Evolutionary conservation across 2,329 filamentous ascomycete species (phyloP).

Genomic region (Ophiosphaerella narmari): DNA sequence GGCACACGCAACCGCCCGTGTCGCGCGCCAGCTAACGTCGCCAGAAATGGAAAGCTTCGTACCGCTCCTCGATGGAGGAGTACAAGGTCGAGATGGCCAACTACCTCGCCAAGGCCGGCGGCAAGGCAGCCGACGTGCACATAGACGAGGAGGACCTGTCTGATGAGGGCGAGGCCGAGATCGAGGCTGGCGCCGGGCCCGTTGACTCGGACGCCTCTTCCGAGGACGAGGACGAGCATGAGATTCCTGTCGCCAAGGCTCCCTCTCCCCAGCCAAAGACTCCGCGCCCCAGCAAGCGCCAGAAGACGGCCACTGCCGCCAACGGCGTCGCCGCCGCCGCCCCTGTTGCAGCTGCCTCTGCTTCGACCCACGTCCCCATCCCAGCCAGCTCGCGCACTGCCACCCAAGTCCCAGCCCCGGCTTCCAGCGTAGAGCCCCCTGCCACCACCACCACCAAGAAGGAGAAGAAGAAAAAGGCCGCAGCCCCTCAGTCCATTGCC

Average conservation of each 20-base stretch:
- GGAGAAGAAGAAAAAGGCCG: conserved; percentile 40
- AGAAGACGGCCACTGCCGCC: conserved; percentile 35
- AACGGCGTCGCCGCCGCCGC: conserved; percentile 25
- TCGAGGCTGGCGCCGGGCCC: conserved; percentile 40
- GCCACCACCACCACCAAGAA: conserved; percentile 36
- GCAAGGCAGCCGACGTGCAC: conserved; percentile 50
- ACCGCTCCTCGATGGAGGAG: conserved; percentile 56
- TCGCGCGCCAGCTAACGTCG: not conserved
- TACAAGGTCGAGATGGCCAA: conserved; percentile 61
- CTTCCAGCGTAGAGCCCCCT: conserved; percentile 13
- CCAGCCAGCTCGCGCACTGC: conserved; percentile 18
- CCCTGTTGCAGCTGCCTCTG: conserved; percentile 20
- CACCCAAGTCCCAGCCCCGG: conserved; percentile 17
- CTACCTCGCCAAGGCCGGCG: conserved; percentile 57
- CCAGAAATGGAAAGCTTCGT: conserved; percentile 53
- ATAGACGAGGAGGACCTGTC: conserved; percentile 44
- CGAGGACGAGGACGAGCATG: conserved; percentile 40
- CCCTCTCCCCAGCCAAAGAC: conserved; percentile 44
- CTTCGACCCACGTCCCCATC: conserved; percentile 32
- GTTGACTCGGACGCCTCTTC: conserved; percentile 50
- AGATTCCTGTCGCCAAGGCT: conserved; percentile 40
- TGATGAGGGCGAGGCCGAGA: conserved; percentile 27
- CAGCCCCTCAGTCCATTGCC: conserved; percentile 29
- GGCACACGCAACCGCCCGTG: conserved; percentile 11
- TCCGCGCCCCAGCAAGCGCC: conserved; percentile 45